phyloP scores from a whole-genome alignment of 371 early-diverging fungal species.

The Zychaea mexicana region DNA sequence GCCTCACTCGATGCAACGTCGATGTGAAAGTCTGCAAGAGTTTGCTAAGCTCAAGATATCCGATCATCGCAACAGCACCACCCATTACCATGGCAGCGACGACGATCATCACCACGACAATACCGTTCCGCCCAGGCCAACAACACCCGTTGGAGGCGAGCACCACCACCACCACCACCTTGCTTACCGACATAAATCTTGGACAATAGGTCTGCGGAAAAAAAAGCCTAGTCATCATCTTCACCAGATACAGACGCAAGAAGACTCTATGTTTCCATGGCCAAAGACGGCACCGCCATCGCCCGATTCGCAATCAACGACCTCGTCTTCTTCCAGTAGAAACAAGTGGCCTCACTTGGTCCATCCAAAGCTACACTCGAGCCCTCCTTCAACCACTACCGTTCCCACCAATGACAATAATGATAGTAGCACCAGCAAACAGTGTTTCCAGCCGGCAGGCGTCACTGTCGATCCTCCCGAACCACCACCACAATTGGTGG shows the following conservation, averaged over 20 bases:
- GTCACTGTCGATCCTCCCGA: constrained; percentile 14
- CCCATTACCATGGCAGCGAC: not conserved
- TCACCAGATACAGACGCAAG: constrained; percentile 24
- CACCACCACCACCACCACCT: too few relatives aligned
- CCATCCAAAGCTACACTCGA: not conserved
- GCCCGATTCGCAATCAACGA: not conserved
- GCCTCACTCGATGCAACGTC: not conserved
- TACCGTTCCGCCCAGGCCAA: not conserved
- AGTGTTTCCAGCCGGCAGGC: too few relatives aligned
- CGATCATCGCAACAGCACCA: not conserved
- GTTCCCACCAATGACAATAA: too few relatives aligned
- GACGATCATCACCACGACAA: not conserved
- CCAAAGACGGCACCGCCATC: not conserved
- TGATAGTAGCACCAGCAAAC: too few relatives aligned
- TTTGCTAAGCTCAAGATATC: not conserved
- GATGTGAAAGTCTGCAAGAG: not conserved
- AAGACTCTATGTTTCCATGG: not conserved
- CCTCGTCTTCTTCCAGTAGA: not conserved
- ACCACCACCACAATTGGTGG: constrained; percentile 10
- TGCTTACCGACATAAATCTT: not conserved
- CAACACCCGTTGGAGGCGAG: not conserved
- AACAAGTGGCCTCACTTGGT: not conserved
- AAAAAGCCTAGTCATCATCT: constrained; percentile 52
- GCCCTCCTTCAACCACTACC: not conserved
- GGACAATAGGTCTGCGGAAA: not conserved